Evolutionary conservation across 1,284 basidiomycete species (phyloP), one percentile per base, ranked within the genome.

Genomic region (Trametes hirsuta): DNA sequence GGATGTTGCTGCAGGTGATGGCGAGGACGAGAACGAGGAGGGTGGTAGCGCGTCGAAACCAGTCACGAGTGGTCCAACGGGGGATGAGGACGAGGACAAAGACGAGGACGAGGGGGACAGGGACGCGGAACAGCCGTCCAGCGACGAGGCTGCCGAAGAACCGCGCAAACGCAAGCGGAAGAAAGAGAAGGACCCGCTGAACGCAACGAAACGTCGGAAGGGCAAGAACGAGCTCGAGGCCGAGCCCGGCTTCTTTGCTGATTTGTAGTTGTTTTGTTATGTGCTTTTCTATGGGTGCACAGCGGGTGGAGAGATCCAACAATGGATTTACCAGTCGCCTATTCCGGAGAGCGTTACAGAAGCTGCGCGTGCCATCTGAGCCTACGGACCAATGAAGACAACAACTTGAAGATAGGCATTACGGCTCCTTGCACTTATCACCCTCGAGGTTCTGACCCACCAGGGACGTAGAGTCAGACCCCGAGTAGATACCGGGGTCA

Each of bases 241-340:
- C 3, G 83, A 83, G 24, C 76, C 79, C 11, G 79, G 84, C n/a
- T 93, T 93, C 74, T 93, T 93, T 69, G 82, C 84, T 49, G 88
- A 81, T 53, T 73, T 93, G 53, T 90, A 78, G 75, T 25, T 40
- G 30, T 30, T 30, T 30, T 30, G 30, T 30, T 4, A 30, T 30
- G 30, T 30, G 30, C 30, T 30, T 30, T 1, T 30, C 30, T 30
- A 30, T 30, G 30, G 30, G 30, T 5, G 6, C 48, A 25, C 36
- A 34, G 1, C 21, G 11, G 14, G 47, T 39, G 4, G 30, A 8
- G 30, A 8, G 30, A 30, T 30, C 4, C 4, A 8, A 30, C 8
- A 30, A 8, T 30, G 30, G 30, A 8, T 30, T 30, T 5, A 30
- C 30, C 5, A 30, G 30, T 30, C 30, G 30, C 30, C 30, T 30